Evolutionary conservation across 768 basidiomycete genomes (phyloP).

Genomic region (Phylloporus sp.): DNA sequence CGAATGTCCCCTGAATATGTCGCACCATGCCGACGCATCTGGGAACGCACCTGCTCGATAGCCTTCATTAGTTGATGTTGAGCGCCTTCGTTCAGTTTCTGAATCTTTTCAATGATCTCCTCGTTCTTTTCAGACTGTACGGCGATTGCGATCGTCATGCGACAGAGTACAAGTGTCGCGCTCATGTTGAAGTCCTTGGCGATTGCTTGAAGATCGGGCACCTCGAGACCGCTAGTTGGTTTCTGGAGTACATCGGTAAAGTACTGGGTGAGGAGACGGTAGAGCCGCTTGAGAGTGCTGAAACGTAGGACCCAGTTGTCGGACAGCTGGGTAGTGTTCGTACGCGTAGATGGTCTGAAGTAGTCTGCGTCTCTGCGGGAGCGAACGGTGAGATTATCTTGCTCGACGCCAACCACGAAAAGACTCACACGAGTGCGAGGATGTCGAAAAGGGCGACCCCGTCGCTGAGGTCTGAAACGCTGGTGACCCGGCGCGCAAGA

Average conservation of each 20-base stretch:
- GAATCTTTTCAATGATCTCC: constrained; percentile 86
- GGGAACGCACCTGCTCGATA: constrained; percentile 74
- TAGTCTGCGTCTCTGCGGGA: constrained; percentile 67
- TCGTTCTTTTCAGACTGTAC: constrained; percentile 89
- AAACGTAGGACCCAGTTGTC: constrained; percentile 92
- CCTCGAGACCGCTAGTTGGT: constrained; percentile 71
- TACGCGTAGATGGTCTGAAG: constrained; percentile 62
- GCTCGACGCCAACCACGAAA: not conserved
- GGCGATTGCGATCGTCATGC: constrained; percentile 78
- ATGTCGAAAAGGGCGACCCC: constrained; percentile 74
- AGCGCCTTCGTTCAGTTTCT: constrained; percentile 73
- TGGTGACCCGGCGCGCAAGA: constrained; percentile 58
- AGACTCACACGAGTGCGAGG: constrained; percentile 67
- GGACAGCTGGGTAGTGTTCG: constrained; percentile 55
- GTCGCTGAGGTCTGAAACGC: constrained; percentile 72
- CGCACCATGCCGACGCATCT: not conserved
- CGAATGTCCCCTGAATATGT: constrained; percentile 1
- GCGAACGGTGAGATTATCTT: constrained; percentile 7
- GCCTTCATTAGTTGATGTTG: constrained; percentile 91
- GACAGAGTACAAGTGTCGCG: constrained; percentile 72
- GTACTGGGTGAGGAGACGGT: constrained; percentile 86
- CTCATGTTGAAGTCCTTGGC: constrained; percentile 68
- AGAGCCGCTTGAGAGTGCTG: constrained; percentile 76
- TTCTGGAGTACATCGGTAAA: constrained; percentile 81
- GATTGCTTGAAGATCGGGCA: constrained; percentile 83